phyloP scores from a whole-genome alignment of 768 basidiomycete genomes.

The Pleurotus tuoliensis region DNA sequence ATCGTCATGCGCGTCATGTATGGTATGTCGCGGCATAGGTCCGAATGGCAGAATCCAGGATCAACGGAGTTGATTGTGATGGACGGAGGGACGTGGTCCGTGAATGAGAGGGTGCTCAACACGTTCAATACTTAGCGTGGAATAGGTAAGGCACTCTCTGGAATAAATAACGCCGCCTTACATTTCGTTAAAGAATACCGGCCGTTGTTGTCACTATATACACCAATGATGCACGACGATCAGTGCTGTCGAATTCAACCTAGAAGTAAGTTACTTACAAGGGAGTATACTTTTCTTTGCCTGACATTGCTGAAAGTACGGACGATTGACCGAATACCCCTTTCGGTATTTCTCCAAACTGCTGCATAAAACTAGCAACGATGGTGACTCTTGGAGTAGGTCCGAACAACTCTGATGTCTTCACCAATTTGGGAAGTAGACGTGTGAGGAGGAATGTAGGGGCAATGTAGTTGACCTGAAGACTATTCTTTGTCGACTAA shows the following conservation, averaged over 20 bases:
- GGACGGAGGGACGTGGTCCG: conserved; percentile 22
- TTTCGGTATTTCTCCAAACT: conserved; percentile 20
- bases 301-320: conserved; percentile 28
- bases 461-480: conserved; percentile 46
- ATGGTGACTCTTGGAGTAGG: conserved; percentile 36
- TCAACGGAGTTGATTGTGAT: conserved; percentile 34
- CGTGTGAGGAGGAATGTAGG: conserved; percentile 35
- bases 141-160: background rate
- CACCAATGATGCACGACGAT: too few species aligned
- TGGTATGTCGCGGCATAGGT: conserved; percentile 25
- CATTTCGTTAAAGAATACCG: conserved; percentile 34
- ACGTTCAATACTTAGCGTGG: conserved; percentile 32
- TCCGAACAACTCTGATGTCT: conserved; percentile 24
- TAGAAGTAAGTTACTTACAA: background rate
- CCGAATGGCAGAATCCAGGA: conserved; percentile 40
- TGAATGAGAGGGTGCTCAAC: conserved; percentile 34
- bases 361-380: conserved; percentile 41
- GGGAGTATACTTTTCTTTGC: conserved; percentile 24
- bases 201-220: conserved; percentile 9
- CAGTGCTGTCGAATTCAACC: background rate
- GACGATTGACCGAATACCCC: conserved; percentile 19
- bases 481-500: conserved; percentile 19
- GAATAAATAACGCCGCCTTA: conserved; percentile 12
- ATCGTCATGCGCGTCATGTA: conserved; percentile 13
- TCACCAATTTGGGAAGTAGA: conserved; percentile 38